phyloP scores from a whole-genome alignment of 2,329 filamentous ascomycete genomes.

The Grosmannia huntii region DNA sequence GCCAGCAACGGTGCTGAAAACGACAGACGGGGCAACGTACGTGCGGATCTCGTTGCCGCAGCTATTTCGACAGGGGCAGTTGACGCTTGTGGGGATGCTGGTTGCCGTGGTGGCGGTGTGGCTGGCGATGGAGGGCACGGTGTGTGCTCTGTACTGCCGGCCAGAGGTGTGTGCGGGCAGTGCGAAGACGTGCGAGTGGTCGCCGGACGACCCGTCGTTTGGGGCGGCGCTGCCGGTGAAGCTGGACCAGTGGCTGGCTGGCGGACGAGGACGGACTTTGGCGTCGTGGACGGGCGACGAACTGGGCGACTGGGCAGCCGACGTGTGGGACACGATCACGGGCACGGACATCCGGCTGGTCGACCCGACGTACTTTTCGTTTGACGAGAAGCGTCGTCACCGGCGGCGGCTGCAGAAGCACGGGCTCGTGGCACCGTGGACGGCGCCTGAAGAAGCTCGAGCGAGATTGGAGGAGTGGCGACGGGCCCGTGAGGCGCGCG shows the following conservation, averaged over 20 bases:
- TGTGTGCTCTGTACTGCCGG: constrained; percentile 42
- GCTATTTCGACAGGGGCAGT: constrained; percentile 32
- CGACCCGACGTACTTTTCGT: constrained; percentile 30
- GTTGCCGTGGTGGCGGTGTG: constrained; percentile 34
- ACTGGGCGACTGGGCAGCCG: constrained; percentile 32
- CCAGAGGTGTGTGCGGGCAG: constrained; percentile 30
- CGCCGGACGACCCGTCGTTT: constrained; percentile 44
- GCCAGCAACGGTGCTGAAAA: not conserved
- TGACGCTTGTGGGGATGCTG: constrained; percentile 35
- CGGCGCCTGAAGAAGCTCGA: constrained; percentile 26
- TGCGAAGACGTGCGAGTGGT: constrained; percentile 37
- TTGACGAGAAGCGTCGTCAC: constrained; percentile 34
- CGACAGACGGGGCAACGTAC: constrained; percentile 14
- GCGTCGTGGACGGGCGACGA: constrained; percentile 28
- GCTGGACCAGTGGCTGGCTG: constrained; percentile 47
- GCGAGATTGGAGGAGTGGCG: constrained; percentile 33
- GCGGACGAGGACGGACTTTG: constrained; percentile 32
- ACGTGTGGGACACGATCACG: constrained; percentile 31
- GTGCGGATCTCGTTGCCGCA: constrained; percentile 31
- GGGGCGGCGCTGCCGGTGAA: constrained; percentile 49
- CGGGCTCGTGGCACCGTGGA: constrained; percentile 26
- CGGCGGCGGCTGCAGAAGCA: constrained; percentile 37
- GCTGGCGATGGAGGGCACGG: constrained; percentile 39
- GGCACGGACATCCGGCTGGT: constrained; percentile 31
- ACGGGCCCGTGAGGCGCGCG: constrained; percentile 24